Base-by-base conservation (phyloP, 2,329 filamentous ascomycete species). In the Cladobotryum protrusum region DNA sequence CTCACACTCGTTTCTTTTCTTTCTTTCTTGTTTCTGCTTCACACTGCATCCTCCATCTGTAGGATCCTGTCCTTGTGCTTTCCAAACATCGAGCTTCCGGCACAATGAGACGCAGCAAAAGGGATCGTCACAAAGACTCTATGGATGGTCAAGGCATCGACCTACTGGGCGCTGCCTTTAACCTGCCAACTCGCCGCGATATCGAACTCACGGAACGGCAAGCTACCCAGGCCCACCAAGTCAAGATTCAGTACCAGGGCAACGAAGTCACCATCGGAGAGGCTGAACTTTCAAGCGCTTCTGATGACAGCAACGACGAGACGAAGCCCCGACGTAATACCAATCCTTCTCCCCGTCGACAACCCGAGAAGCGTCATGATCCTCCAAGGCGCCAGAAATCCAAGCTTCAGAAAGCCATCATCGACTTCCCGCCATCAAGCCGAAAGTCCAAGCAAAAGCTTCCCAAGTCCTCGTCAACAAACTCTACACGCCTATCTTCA, bases 121-220 rank as follows among this genome's bases (percentile, higher is more conserved):
- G 52, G 20, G 43, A 49, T n/a, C 39, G 40, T 19, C 40, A 39
- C 33, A 50, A 43, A 35, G 41, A 45, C 36, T 39, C 43, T 18
- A 41, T 43, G 5, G 45, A 50, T 42, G 47, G 44, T 29, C 50
- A 43, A 5, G 49, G 52, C 20, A 47, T 57, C 45, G 52, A 54
- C 42, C 48, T 60, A 5, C 49, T 59, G 35, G 45, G 48, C 17
- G 44, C 53, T 18, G 47, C 52, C 34, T 58, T 60, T 52, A 56
- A 57, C 46, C 15, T 60, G 14, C 55, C 55, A 11, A 57, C 52
- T 12, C 47, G 48, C 8, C 56, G 50, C 13, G 47, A 53, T 6
- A 43, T 59, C 14, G 42, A 51, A 37, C 55, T 49, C 14, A 24
- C 45, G 33, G 45, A 50, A 34, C 35, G 41, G 18, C 43, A 37